Conservation (phyloP, 2,329 filamentous ascomycete genomes). For the Byssochlamys sp. region DNA sequence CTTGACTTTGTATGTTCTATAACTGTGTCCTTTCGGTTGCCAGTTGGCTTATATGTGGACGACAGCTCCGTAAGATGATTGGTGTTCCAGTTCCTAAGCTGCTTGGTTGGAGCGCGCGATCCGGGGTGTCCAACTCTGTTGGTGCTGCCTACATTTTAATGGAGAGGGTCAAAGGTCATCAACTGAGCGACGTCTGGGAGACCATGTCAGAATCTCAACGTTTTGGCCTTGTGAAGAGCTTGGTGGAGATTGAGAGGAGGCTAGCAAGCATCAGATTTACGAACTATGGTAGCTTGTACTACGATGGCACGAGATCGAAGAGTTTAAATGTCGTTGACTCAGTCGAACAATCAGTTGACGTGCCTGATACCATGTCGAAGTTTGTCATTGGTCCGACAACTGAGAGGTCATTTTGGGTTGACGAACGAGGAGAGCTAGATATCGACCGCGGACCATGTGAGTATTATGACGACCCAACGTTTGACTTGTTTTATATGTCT, state of each 20-base stretch:
- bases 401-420: slow-evolving; percentile 15
- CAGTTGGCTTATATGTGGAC: neutral
- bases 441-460: slow-evolving; percentile 19
- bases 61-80: slow-evolving; percentile 10
- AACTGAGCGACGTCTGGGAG: slow-evolving; percentile 10
- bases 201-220: slow-evolving; percentile 10
- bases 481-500: neutral
- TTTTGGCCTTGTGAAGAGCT: slow-evolving; percentile 10
- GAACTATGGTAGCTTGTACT: slow-evolving; percentile 13
- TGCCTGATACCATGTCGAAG: slow-evolving; percentile 1
- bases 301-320: slow-evolving; percentile 4
- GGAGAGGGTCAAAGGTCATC: slow-evolving; percentile 10
- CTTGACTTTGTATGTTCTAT: slow-evolving; percentile 12
- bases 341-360: neutral
- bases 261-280: slow-evolving; percentile 6
- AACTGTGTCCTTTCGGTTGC: neutral
- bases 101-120: slow-evolving; percentile 9
- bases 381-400: slow-evolving; percentile 12
- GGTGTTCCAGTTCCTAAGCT: slow-evolving; percentile 12
- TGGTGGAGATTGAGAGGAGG: slow-evolving; percentile 11
- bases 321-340: neutral
- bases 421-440: slow-evolving; percentile 22
- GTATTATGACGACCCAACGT: neutral
- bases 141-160: slow-evolving; percentile 16
- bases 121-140: slow-evolving; percentile 8